Conservation (phyloP, 768 basidiomycete genomes). For the Arthromyces matolae region DNA sequence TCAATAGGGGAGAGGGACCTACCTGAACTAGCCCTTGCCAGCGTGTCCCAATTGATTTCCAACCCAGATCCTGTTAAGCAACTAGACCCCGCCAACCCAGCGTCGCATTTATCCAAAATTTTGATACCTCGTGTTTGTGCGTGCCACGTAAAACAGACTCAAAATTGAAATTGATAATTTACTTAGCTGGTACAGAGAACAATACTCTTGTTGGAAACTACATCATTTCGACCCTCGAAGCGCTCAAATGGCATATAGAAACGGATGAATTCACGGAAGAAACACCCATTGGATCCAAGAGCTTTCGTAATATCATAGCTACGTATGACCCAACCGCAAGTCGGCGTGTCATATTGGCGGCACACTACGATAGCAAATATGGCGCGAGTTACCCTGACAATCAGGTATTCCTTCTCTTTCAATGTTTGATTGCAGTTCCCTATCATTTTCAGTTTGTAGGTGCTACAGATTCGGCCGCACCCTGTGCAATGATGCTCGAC, state of each 20-base stretch:
- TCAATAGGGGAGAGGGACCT: constrained; percentile 40
- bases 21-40: constrained; percentile 42
- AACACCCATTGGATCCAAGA: constrained; percentile 79
- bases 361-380: constrained; percentile 93
- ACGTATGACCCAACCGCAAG: constrained; percentile 90
- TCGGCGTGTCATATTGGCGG: constrained; percentile 80
- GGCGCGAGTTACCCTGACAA: constrained; percentile 67
- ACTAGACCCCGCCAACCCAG: constrained; percentile 60
- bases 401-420: constrained; percentile 46
- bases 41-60: constrained; percentile 48
- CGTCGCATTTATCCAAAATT: constrained; percentile 77
- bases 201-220: constrained; percentile 82
- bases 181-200: constrained; percentile 64
- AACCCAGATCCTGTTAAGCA: constrained; percentile 64
- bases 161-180: constrained; percentile 4
- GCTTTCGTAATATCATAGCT: constrained; percentile 89
- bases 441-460: constrained; percentile 76
- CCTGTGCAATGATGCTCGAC: constrained; percentile 93
- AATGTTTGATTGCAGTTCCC: neutral
- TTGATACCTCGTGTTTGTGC: constrained; percentile 81
- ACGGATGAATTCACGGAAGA: constrained; percentile 72
- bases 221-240: constrained; percentile 66
- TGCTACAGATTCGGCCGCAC: constrained; percentile 94
- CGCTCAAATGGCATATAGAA: constrained; percentile 84
- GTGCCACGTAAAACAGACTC: constrained; percentile 22